These are phyloP conservation scores for Eudorina sp. DNA, from an alignment of 139 green algal genomes.

Conservation along the genomic window DNA sequence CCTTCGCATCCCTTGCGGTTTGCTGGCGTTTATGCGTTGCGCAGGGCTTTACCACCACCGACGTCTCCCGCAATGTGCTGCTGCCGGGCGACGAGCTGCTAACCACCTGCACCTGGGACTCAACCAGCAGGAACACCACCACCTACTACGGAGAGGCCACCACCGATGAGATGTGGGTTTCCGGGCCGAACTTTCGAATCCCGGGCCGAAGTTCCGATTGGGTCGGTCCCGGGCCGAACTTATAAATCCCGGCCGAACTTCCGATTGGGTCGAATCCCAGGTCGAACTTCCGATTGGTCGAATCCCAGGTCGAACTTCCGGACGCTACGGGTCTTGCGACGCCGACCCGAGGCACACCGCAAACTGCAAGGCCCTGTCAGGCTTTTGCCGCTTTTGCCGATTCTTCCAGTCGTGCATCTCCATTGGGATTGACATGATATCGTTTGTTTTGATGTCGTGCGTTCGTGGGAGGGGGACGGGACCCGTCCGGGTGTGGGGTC, in stretches of 20 bases:
- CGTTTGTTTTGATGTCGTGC: too few relatives aligned
- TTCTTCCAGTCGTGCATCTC: too few relatives aligned
- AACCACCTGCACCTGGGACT: conserved; percentile 35
- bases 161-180: conserved; percentile 27
- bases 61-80: background rate
- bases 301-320: too few relatives aligned
- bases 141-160: conserved; percentile 23
- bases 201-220: too few relatives aligned
- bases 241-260: background rate
- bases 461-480: too few relatives aligned
- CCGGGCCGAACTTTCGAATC: too few relatives aligned
- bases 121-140: background rate
- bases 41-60: background rate
- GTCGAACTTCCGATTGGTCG: too few relatives aligned
- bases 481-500: too few relatives aligned
- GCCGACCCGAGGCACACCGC: background rate
- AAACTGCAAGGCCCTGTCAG: too few relatives aligned
- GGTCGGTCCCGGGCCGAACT: background rate
- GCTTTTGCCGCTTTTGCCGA: too few relatives aligned
- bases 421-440: too few relatives aligned
- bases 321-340: too few relatives aligned
- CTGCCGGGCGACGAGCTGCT: conserved; percentile 29
- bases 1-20: background rate
- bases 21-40: background rate
- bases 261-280: background rate